Evolutionary conservation across 768 basidiomycete species (phyloP).

Genomic region (Amanita rimosa): DNA sequence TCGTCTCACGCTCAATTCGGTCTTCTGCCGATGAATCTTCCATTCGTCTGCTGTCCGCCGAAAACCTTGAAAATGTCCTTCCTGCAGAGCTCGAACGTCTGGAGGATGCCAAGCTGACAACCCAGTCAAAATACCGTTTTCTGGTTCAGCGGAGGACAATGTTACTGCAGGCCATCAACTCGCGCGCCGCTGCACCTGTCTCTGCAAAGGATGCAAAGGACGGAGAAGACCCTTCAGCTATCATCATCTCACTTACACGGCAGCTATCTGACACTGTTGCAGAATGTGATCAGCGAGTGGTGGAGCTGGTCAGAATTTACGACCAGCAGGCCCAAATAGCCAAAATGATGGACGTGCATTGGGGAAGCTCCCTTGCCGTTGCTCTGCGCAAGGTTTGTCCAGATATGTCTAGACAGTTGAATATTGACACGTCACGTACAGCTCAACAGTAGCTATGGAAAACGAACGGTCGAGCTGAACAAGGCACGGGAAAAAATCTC

Average conservation of each 20-base stretch:
- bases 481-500: slow-evolving; percentile 34
- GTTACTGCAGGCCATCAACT: slow-evolving; percentile 59
- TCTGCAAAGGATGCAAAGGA: slow-evolving; percentile 23
- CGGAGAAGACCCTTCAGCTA: slow-evolving; percentile 23
- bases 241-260: slow-evolving; percentile 31
- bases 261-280: slow-evolving; percentile 53
- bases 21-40: slow-evolving; percentile 58
- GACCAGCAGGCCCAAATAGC: slow-evolving; percentile 60
- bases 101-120: slow-evolving; percentile 33
- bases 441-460: slow-evolving; percentile 64
- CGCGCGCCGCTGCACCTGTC: slow-evolving; percentile 25
- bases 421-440: slow-evolving; percentile 9
- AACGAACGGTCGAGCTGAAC: slow-evolving; percentile 47
- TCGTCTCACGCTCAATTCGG: slow-evolving; percentile 64
- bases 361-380: slow-evolving; percentile 66
- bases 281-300: slow-evolving; percentile 45
- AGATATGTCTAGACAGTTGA: neutral
- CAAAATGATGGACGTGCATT: slow-evolving; percentile 51
- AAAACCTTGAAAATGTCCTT: slow-evolving; percentile 48
- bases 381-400: slow-evolving; percentile 54
- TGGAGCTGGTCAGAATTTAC: slow-evolving; percentile 42
- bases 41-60: slow-evolving; percentile 55
- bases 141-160: slow-evolving; percentile 55
- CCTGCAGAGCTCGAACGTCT: slow-evolving; percentile 51
- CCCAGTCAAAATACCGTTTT: slow-evolving; percentile 60